Base-by-base conservation (phyloP, 176 grass and related monocot species). In the Carex cristatella region DNA sequence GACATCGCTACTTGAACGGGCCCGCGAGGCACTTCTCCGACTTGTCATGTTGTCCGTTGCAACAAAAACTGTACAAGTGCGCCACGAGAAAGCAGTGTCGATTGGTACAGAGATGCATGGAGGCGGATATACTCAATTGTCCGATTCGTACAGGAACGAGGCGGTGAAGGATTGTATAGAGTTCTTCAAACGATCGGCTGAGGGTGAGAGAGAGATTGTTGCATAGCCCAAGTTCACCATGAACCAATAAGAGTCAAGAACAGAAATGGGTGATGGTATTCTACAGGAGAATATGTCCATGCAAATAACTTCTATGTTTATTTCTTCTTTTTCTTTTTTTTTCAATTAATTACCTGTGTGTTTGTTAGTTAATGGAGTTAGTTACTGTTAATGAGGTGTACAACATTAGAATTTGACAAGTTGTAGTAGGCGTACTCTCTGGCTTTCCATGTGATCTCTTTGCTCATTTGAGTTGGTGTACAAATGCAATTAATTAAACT, bases 131-230 rank as follows among this genome's bases (percentile, higher is more conserved):
- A 40, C 38, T 86, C 90, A 87, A 18, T 80, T 79, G 37, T 85
- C 91, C 44, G 90, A 94, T 38, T 90, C 88, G 4, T 81, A 88
- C 2, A 37, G 90, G 68, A 94, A 85, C 14, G 86, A 94, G 81
- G 92, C 92, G 27, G 84, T 94, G 0, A 86, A 92, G 76, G 92
- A 94, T 48, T 94, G 92, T 83, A 94, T 94, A 90, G 90, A 94
- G 81, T 94, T 92, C 90, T 69, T 94, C 1, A 94, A 94, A 70
- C 83, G 84, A 46, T 91, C 92, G 61, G 92, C 89, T 0, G 89
- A 94, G 38, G 87, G 89, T 30, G 92, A 92, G 61, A n/a, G 66
- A 6, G 84, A 83, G 8, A 90, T 88, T 86, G 44, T 82, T 18
- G 85, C 90, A 66, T 83, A 68, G 80, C 38, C 3, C 59, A 64